Evolutionary conservation across 371 early-diverging fungal genomes (phyloP).

Genomic region (Mortierella sp.): DNA sequence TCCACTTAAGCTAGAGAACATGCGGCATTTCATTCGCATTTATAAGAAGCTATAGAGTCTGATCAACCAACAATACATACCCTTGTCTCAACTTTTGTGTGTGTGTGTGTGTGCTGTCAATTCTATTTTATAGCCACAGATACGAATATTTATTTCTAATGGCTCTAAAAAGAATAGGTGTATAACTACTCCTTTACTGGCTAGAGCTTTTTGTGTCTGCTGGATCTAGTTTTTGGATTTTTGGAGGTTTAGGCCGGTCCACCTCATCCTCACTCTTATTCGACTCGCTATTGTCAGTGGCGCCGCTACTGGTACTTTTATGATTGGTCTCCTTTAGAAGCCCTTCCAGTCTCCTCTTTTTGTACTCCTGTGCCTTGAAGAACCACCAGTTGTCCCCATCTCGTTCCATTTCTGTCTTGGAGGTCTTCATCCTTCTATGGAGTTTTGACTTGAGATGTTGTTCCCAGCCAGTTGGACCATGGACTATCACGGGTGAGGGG

Average conservation of each 20-base stretch:
- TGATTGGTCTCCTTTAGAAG: slow-evolving; percentile 1
- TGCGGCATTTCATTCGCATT: slow-evolving; percentile 90
- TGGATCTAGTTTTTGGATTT: too few species aligned
- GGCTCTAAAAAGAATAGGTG: too few species aligned
- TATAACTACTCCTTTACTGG: too few species aligned
- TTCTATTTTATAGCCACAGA: too few species aligned
- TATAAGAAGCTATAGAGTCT: slow-evolving; percentile 62
- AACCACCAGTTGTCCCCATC: slow-evolving; percentile 52
- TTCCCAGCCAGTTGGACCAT: slow-evolving; percentile 77
- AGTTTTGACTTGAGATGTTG: slow-evolving; percentile 70
- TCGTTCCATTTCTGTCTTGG: slow-evolving; percentile 49
- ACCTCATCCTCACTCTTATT: too few species aligned
- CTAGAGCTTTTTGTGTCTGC: too few species aligned
- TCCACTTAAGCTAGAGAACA: slow-evolving; percentile 85
- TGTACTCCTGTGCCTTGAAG: slow-evolving; percentile 44
- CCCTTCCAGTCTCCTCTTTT: slow-evolving; percentile 47
- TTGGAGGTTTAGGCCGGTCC: too few species aligned
- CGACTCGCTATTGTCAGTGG: too few species aligned
- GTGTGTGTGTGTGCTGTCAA: too few species aligned
- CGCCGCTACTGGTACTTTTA: too few species aligned
- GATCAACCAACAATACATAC: background rate
- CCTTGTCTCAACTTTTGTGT: background rate
- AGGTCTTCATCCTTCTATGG: slow-evolving; percentile 64
- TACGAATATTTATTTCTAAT: too few species aligned
- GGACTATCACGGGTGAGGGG: slow-evolving; percentile 63